phyloP scores from a whole-genome alignment of 2,329 filamentous ascomycete genomes.

The Chaetomium strumarium region DNA sequence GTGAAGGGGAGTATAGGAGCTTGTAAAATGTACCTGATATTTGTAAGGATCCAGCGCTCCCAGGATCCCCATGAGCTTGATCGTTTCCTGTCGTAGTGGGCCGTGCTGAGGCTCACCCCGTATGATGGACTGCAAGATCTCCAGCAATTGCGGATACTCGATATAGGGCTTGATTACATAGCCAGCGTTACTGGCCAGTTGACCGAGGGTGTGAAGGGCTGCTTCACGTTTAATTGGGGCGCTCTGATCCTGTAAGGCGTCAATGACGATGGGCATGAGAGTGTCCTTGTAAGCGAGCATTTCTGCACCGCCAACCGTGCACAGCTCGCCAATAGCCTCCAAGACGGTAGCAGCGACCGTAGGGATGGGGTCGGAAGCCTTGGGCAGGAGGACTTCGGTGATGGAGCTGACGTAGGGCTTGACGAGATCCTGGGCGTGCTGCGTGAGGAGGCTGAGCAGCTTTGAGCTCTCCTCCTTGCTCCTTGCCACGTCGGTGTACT shows the following conservation, averaged over 20 bases:
- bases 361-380: slow-evolving; percentile 76
- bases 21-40: slow-evolving; percentile 55
- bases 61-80: slow-evolving; percentile 92
- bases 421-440: slow-evolving; percentile 87
- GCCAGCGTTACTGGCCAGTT: slow-evolving; percentile 90
- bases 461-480: slow-evolving; percentile 97
- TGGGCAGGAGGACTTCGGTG: slow-evolving; percentile 88
- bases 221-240: slow-evolving; percentile 87
- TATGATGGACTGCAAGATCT: slow-evolving; percentile 89
- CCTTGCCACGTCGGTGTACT: slow-evolving; percentile 87
- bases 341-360: slow-evolving; percentile 93
- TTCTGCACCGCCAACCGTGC: slow-evolving; percentile 86
- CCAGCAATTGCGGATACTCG: slow-evolving; percentile 89
- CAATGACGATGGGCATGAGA: slow-evolving; percentile 91
- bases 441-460: slow-evolving; percentile 84
- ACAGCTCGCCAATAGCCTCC: slow-evolving; percentile 88
- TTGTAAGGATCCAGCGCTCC: slow-evolving; percentile 95
- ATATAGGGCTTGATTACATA: slow-evolving; percentile 96
- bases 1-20: slow-evolving; percentile 17
- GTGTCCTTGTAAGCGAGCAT: slow-evolving; percentile 88
- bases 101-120: slow-evolving; percentile 82
- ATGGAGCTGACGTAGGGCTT: slow-evolving; percentile 97
- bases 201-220: slow-evolving; percentile 81
- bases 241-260: slow-evolving; percentile 88
- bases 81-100: slow-evolving; percentile 82